These are phyloP conservation scores for Berberis vulgaris DNA, from an alignment of 164 flowering plant species.

Conservation along the genomic window DNA sequence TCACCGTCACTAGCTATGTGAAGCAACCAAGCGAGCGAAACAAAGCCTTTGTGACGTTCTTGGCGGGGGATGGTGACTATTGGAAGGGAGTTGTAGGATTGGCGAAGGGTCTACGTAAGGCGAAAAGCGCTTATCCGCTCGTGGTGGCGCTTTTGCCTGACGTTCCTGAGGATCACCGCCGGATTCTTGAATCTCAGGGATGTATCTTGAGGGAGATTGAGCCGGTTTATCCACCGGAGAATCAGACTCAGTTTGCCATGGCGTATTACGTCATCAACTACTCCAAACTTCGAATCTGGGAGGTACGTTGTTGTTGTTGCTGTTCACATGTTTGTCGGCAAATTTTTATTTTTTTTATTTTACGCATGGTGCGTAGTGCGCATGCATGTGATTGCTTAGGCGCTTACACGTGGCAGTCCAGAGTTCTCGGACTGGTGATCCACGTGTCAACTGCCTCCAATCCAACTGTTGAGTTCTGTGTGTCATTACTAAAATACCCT, in stretches of 20 bases:
- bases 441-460: not conserved
- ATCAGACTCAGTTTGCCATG: conserved; percentile 60
- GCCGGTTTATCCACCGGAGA: conserved; percentile 53
- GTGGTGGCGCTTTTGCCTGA: conserved; percentile 57
- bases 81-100: conserved; percentile 51
- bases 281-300: conserved; percentile 82
- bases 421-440: not conserved
- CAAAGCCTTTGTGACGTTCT: conserved; percentile 49
- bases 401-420: not conserved
- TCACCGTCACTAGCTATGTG: not conserved
- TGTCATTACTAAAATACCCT: too few relatives aligned
- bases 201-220: conserved; percentile 58
- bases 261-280: conserved; percentile 73
- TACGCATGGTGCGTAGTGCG: too few relatives aligned
- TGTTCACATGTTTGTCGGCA: not conserved
- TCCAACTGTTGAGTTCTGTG: too few relatives aligned
- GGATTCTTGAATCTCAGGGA: conserved; percentile 40
- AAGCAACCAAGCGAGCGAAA: conserved; percentile 4
- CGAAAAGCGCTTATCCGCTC: conserved; percentile 38
- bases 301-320: conserved; percentile 25
- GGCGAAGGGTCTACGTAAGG: conserved; percentile 49
- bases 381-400: too few relatives aligned
- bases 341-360: too few relatives aligned
- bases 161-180: conserved; percentile 52
- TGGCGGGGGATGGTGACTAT: conserved; percentile 51